Conservation (phyloP, 2,329 filamentous ascomycete species). For the Knufia petricola region DNA sequence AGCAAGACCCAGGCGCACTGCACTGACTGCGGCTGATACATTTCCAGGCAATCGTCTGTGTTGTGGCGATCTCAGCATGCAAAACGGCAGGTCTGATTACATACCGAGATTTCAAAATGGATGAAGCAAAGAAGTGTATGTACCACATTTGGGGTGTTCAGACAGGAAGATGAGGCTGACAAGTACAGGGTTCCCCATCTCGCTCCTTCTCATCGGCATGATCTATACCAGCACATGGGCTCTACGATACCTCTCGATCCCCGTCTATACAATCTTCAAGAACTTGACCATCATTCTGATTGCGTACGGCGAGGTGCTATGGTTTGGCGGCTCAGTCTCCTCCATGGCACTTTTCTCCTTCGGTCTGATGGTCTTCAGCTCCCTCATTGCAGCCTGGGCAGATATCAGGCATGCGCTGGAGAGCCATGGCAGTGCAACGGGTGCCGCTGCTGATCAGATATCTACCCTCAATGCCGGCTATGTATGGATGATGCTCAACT, state of each 20-base stretch:
- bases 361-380: conserved; percentile 91
- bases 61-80: conserved; percentile 69
- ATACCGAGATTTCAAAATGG: conserved; percentile 71
- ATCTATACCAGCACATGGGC: conserved; percentile 97
- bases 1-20: conserved; percentile 23
- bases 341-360: conserved; percentile 85
- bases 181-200: conserved; percentile 87
- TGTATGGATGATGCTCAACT: conserved; percentile 96
- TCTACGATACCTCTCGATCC: conserved; percentile 90
- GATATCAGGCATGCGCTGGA: conserved; percentile 81
- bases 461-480: conserved; percentile 91
- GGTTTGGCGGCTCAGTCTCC: conserved; percentile 91
- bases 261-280: conserved; percentile 99
- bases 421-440: conserved; percentile 43
- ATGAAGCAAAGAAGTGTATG: conserved; percentile 88
- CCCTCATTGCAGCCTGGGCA: conserved; percentile 90
- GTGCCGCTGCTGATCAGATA: conserved; percentile 58
- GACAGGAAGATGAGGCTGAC: conserved; percentile 6
- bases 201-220: conserved; percentile 92
- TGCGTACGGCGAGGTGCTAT: conserved; percentile 94
- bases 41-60: conserved; percentile 74
- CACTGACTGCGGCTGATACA: conserved; percentile 10
- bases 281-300: conserved; percentile 98
- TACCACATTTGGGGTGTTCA: conserved; percentile 11
- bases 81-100: conserved; percentile 75